Evolutionary conservation across 2,329 filamentous ascomycete genomes (phyloP), one percentile per base, ranked within the genome.

Genomic region (Fusarium sp.): DNA sequence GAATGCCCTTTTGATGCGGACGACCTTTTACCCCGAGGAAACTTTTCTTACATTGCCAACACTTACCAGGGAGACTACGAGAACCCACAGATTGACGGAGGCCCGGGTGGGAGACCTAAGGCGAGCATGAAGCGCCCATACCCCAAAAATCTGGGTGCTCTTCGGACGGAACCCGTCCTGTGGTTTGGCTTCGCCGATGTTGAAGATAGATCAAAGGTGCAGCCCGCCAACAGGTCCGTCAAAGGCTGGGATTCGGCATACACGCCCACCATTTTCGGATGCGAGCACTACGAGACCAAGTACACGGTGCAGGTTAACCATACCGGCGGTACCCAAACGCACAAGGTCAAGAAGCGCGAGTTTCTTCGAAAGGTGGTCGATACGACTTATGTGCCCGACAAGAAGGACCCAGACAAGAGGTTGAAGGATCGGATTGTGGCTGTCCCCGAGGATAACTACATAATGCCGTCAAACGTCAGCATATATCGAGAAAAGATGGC

Each of bases 161-260:
- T 79, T 37, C 68, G 73, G 18, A 76, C 74, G 5, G 77, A 79
- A 20, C 77, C 77, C 7, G 65, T 79, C 20, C 33, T 79, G 4
- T 79, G 77, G 77, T 69, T 79, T 58, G 77, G 77, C 43, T 79
- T 76, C 41, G 69, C 74, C 39, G 69, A 72, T 10, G 77, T 79
- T 6, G 58, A 79, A 6, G 65, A 79, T 37, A 61, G 56, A 41
- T 41, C 37, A 7, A 66, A 76, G 31, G 35, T 57, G 6, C 77
- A 79, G 41, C 74, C 77, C 1, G 22, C 14, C 1, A 67, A 71
- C 8, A 60, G 66, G 4, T 24, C 6, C 3, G 56, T 33, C 35
- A 58, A 71, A 6, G 72, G 69, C 3, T 79, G 77, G 77, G 45
- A 69, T 39, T 60, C 69, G n/a, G 74, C 75, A 6, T 79, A 79